phyloP scores from a whole-genome alignment of 164 flowering plant genomes.

The Macadamia integrifolia region DNA sequence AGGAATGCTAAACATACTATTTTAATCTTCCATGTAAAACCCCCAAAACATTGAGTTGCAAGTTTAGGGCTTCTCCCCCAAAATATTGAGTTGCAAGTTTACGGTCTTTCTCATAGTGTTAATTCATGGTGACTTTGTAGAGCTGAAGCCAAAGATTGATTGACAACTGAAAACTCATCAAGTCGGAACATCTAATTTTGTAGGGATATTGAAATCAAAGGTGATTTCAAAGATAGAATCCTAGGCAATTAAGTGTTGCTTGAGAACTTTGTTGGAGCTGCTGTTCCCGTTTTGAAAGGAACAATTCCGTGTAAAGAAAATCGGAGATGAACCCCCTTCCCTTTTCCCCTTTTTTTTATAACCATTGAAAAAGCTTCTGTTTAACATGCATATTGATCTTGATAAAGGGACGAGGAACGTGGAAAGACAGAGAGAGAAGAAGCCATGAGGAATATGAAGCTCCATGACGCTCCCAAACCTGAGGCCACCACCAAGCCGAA shows the following conservation, averaged over 20 bases:
- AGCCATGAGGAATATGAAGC: constrained; percentile 29
- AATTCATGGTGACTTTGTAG: too few species aligned
- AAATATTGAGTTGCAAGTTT: too few species aligned
- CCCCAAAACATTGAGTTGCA: too few species aligned
- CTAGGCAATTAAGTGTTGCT: not conserved
- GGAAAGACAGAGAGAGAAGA: constrained; percentile 11
- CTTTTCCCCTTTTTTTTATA: constrained; percentile 3
- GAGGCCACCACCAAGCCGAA: constrained; percentile 47
- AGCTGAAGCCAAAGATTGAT: too few species aligned
- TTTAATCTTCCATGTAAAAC: too few species aligned
- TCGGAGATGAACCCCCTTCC: constrained; percentile 11
- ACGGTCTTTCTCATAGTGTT: too few species aligned
- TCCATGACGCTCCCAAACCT: constrained; percentile 13
- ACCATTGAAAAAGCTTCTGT: constrained; percentile 15
- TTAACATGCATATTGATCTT: constrained; percentile 45
- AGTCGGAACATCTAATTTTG: too few species aligned
- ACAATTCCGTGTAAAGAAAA: not conserved
- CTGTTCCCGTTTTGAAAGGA: not conserved
- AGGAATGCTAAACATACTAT: too few species aligned
- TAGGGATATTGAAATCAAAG: too few species aligned
- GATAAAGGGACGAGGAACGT: constrained; percentile 28
- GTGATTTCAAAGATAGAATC: not conserved
- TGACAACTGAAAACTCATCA: too few species aligned
- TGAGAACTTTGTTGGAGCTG: not conserved
- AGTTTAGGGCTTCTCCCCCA: too few species aligned